Conservation (phyloP, 768 basidiomycete genomes). For the Suillus ampliporus region DNA sequence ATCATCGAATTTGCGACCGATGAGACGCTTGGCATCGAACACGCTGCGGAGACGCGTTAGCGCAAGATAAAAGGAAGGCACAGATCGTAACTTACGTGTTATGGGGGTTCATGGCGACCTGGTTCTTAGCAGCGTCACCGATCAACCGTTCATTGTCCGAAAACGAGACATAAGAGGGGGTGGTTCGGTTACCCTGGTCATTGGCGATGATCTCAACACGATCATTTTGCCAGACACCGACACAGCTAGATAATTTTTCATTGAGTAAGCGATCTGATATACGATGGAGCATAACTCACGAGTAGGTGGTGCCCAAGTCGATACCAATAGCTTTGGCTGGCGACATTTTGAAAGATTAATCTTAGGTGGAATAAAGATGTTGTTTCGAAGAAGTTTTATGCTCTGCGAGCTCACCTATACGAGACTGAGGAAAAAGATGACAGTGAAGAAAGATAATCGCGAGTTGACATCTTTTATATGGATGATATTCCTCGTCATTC, state of each 20-base stretch:
- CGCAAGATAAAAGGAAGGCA: background rate
- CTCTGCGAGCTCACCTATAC: constrained; percentile 25
- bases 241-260: constrained; percentile 65
- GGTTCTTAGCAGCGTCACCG: constrained; percentile 99
- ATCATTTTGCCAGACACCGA: constrained; percentile 99
- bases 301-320: constrained; percentile 93
- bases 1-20: constrained; percentile 91
- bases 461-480: constrained; percentile 34
- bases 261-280: constrained; percentile 13
- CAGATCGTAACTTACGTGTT: constrained; percentile 63
- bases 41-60: constrained; percentile 56
- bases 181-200: constrained; percentile 94
- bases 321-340: constrained; percentile 83
- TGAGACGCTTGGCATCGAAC: constrained; percentile 98
- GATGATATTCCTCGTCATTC: constrained; percentile 35
- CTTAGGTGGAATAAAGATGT: background rate
- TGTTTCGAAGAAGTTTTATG: background rate
- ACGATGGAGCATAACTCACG: constrained; percentile 52
- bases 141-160: constrained; percentile 96
- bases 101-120: constrained; percentile 97
- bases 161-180: constrained; percentile 96
- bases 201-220: constrained; percentile 98
- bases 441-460: constrained; percentile 15
- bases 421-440: constrained; percentile 19
- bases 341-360: constrained; percentile 1